Conservation (phyloP, 2,329 filamentous ascomycete species). For the Arthrobotrys sinensis region DNA sequence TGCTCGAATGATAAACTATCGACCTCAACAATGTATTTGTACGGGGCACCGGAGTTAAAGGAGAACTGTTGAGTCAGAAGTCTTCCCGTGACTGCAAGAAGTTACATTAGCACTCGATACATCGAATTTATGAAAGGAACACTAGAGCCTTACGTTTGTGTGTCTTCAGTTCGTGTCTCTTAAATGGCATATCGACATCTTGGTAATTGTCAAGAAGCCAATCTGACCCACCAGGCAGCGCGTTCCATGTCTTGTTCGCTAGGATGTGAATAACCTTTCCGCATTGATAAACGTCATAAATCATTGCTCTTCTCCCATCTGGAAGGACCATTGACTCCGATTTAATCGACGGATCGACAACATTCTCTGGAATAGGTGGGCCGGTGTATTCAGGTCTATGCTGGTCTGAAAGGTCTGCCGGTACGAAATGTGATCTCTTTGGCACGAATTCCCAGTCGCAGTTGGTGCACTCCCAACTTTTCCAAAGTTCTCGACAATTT, state of each 20-base stretch:
- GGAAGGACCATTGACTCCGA: constrained; percentile 64
- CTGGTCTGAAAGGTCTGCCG: constrained; percentile 67
- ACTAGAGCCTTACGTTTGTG: constrained; percentile 61
- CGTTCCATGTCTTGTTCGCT: constrained; percentile 72
- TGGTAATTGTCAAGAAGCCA: constrained; percentile 72
- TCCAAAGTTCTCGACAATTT: constrained; percentile 75
- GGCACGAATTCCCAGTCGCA: constrained; percentile 71
- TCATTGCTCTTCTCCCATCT: constrained; percentile 66
- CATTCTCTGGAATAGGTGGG: constrained; percentile 62
- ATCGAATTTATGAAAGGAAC: background rate
- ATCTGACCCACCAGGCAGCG: constrained; percentile 73
- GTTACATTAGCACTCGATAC: background rate
- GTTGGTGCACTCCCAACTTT: constrained; percentile 75
- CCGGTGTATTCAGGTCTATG: constrained; percentile 66
- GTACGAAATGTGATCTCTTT: constrained; percentile 65
- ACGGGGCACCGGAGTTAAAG: constrained; percentile 76
- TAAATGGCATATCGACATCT: constrained; percentile 63
- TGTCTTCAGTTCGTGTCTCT: constrained; percentile 68
- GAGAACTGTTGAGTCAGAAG: constrained; percentile 72
- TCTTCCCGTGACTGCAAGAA: constrained; percentile 66
- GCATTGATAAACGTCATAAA: constrained; percentile 66
- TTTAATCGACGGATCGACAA: constrained; percentile 65
- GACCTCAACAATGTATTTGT: constrained; percentile 77
- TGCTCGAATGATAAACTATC: constrained; percentile 71
- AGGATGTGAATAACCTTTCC: constrained; percentile 74